Evolutionary conservation across 129 eudicot species (phyloP), one percentile per base, ranked within the genome.

Genomic region (Ambrosia trifida): DNA sequence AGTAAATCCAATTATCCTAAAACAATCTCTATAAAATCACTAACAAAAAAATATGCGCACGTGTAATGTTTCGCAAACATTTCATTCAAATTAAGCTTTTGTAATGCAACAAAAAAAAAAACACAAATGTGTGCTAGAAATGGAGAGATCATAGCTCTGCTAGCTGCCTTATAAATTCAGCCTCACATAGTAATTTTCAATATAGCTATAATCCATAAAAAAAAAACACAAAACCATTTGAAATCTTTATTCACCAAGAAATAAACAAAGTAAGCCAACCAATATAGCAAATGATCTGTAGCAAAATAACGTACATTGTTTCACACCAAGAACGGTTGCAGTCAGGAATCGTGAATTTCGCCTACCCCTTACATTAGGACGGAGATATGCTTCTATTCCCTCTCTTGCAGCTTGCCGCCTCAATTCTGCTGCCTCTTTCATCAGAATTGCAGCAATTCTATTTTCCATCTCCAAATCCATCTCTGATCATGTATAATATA

Each of bases 391-490:
- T 72, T 81, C 84, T 40, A 83, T 81, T 8, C 98, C 98, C 8
- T 93, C 98, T 61, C 66, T 72, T 71, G 89, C 87, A 78, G 95
- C 91, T 79, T 87, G 82, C 4, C 88, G 75, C n/a, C 92, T 84
- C 81, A 93, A 82, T 75, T 89, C 96, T 3, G 88, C 95, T 13
- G 98, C 98, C 76, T 93, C 96, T 74, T 89, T 93, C 90, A 93
- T 77, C 24, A 93, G 88, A 69, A 89, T 81, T 58, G 96, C 86
- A 51, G 98, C 96, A 75, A 93, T 93, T 75, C 88, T 83, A 58
- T 89, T 93, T 72, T 93, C 95, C 8, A 96, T 93, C 72, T 89
- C 92, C 75, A 93, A 76, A 85, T 93, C 96, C 98, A 93, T 93
- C 79, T 80, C 18, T 43, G 36, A 40, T 11, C 17, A 51, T 41